Evolutionary conservation across 805 yeast genomes (phyloP).

Genomic region (Starmera amethionina): DNA sequence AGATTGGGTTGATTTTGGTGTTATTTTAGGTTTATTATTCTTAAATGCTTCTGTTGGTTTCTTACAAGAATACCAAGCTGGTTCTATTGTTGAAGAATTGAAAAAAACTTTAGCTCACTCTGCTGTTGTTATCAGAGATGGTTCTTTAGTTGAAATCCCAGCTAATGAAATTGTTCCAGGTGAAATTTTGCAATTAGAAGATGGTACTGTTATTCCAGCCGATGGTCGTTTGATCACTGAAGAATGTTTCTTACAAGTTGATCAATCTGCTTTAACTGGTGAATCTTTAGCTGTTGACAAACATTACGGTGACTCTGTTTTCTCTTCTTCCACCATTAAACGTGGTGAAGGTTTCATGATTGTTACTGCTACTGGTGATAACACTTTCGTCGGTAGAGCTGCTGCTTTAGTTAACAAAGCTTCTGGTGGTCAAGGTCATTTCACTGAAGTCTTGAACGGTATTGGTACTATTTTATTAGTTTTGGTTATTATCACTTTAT

Average conservation of each 20-base stretch:
- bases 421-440: constrained; percentile 88
- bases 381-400: constrained; percentile 94
- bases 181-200: constrained; percentile 87
- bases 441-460: constrained; percentile 96
- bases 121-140: constrained; percentile 80
- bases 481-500: constrained; percentile 76
- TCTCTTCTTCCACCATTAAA: constrained; percentile 91
- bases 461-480: constrained; percentile 89
- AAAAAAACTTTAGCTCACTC: constrained; percentile 90
- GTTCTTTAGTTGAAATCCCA: constrained; percentile 62
- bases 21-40: constrained; percentile 76
- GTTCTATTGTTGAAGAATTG: constrained; percentile 93
- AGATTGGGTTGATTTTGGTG: constrained; percentile 99
- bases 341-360: constrained; percentile 93
- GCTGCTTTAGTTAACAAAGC: constrained; percentile 95
- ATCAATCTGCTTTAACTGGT: constrained; percentile 96
- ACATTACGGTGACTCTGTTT: constrained; percentile 75
- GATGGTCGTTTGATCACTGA: constrained; percentile 87
- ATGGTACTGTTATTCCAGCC: constrained; percentile 87
- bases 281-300: constrained; percentile 95
- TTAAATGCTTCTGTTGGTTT: constrained; percentile 93
- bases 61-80: constrained; percentile 96
- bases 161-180: constrained; percentile 90
- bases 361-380: constrained; percentile 92
- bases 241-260: constrained; percentile 81